Evolutionary conservation across 768 basidiomycete species (phyloP).

Genomic region (Strobilomyces dryophilus): DNA sequence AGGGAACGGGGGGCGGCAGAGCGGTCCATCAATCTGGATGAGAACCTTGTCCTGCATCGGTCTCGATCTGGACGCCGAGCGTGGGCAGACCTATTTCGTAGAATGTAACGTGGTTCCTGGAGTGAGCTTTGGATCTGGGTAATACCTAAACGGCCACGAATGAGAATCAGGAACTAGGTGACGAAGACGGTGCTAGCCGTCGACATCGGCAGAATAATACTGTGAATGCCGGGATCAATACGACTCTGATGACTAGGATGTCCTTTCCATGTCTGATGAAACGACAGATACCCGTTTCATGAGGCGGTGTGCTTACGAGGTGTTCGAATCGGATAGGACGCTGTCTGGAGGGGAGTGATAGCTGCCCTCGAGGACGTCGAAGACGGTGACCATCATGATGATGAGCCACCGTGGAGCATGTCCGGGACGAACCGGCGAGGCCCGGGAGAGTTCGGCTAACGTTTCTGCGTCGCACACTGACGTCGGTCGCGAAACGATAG

Average conservation of each 20-base stretch:
- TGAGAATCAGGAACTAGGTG: not conserved
- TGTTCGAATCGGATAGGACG: conserved; percentile 51
- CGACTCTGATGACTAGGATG: not conserved
- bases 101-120: conserved; percentile 69
- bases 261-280: too few species aligned
- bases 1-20: not conserved
- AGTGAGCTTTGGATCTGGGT: conserved; percentile 52
- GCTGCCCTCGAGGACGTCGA: conserved; percentile 58
- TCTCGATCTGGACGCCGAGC: not conserved
- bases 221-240: conserved; percentile 21
- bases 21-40: conserved; percentile 12
- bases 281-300: conserved; percentile 62
- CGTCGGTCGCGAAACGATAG: not conserved
- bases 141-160: conserved; percentile 48
- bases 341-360: conserved; percentile 68
- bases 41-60: conserved; percentile 18
- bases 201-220: conserved; percentile 54
- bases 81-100: conserved; percentile 56
- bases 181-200: conserved; percentile 30
- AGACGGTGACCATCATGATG: conserved; percentile 54
- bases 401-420: conserved; percentile 32
- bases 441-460: conserved; percentile 12
- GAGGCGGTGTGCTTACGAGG: conserved; percentile 40
- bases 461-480: too few species aligned
- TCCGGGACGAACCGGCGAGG: conserved; percentile 15